Percentiles rank a stretch among this genome's conserved stretches.
These are phyloP conservation scores for Yamadazyma laniorum DNA, from an alignment of 805 yeast species.

Conservation along the genomic window DNA sequence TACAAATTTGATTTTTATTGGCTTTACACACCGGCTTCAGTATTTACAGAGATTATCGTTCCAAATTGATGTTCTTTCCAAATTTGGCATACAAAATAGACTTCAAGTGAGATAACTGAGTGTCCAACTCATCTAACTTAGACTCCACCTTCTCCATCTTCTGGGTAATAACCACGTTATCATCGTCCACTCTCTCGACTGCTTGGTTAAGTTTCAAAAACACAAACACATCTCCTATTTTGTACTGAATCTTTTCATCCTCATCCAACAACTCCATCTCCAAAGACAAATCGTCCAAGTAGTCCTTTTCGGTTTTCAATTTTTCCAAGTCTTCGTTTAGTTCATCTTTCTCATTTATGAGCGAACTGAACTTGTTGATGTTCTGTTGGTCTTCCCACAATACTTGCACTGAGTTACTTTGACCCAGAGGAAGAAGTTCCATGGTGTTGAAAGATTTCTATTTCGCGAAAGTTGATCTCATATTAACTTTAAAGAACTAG, in stretches of 20 bases:
- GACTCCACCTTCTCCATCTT: slow-evolving; percentile 47
- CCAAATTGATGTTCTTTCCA: slow-evolving; percentile 85
- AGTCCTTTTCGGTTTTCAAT: slow-evolving; percentile 72
- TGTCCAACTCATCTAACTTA: slow-evolving; percentile 51
- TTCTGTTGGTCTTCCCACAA: slow-evolving; percentile 83
- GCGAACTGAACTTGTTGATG: slow-evolving; percentile 84
- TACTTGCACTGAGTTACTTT: slow-evolving; percentile 57
- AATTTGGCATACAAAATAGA: slow-evolving; percentile 80
- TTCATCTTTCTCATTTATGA: slow-evolving; percentile 68
- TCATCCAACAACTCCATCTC: slow-evolving; percentile 84
- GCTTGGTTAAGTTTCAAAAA: slow-evolving; percentile 65
- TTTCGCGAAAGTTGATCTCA: too few species aligned
- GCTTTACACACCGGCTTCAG: too few species aligned
- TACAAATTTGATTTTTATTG: too few species aligned
- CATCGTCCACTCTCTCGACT: slow-evolving; percentile 63
- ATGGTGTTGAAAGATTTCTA: slow-evolving; percentile 16
- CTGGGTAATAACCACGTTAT: slow-evolving; percentile 50
- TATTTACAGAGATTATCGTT: slow-evolving; percentile 36
- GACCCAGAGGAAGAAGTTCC: slow-evolving; percentile 56
- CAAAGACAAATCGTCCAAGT: slow-evolving; percentile 77
- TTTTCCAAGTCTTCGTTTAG: slow-evolving; percentile 48
- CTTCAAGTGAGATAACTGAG: slow-evolving; percentile 60
- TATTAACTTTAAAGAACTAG: too few species aligned
- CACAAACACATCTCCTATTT: slow-evolving; percentile 80
- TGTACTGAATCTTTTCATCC: slow-evolving; percentile 70